Percentiles rank a stretch among this genome's conserved stretches.
phyloP scores from a whole-genome alignment of 2,329 filamentous ascomycete genomes.

The Phaeophleospora eucalypticola region DNA sequence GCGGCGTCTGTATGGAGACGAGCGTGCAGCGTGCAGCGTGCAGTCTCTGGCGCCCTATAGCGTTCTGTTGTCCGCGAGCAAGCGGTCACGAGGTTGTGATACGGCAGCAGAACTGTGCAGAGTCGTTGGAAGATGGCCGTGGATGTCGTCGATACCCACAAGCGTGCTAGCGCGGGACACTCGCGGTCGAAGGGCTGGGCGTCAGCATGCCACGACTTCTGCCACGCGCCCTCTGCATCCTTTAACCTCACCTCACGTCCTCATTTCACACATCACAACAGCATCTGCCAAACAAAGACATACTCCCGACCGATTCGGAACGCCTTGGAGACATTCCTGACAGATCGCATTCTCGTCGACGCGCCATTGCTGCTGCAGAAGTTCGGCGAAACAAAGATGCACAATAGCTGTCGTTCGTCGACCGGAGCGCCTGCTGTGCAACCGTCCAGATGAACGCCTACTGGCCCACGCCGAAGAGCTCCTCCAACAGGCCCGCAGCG shows the following conservation, averaged over 20 bases:
- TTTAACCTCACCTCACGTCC: not conserved
- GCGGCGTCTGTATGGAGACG: conserved; percentile 2
- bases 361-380: not conserved
- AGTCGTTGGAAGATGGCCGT: not conserved
- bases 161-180: no score
- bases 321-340: not conserved
- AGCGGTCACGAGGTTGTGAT: conserved; percentile 6
- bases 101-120: conserved; percentile 1
- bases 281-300: not conserved
- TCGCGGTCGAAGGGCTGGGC: no score
- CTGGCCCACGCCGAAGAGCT: conserved; percentile 4
- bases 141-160: not conserved
- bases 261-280: not conserved
- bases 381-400: conserved; percentile 12
- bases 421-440: conserved; percentile 9
- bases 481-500: conserved; percentile 2
- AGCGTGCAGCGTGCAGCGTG: conserved; percentile 6
- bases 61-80: conserved; percentile 1
- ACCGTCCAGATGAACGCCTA: conserved; percentile 5
- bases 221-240: no score
- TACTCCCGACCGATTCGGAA: not conserved
- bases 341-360: not conserved
- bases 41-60: no score
- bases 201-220: no score
- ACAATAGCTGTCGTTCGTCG: conserved; percentile 15